Evolutionary conservation across 805 yeast species (phyloP).

Genomic region (Metschnikowia anglica): DNA sequence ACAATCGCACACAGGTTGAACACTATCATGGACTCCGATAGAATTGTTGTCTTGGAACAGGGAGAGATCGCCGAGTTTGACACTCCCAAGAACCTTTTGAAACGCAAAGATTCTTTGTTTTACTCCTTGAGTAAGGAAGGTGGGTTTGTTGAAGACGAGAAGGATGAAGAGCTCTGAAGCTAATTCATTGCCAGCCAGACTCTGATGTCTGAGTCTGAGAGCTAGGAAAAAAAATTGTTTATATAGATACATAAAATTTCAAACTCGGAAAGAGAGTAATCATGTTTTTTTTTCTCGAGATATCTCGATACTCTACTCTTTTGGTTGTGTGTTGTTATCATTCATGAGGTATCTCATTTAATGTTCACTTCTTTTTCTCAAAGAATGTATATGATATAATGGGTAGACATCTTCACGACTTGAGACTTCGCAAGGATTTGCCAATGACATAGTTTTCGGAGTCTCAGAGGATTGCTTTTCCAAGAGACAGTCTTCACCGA

Average conservation of each 20-base stretch:
- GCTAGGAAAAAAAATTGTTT: too few relatives aligned
- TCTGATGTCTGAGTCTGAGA: too few relatives aligned
- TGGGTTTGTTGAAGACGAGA: conserved; percentile 48
- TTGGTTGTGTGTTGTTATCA: too few relatives aligned
- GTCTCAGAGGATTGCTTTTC: conserved; percentile 18
- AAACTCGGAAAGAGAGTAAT: too few relatives aligned
- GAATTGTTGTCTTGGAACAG: conserved; percentile 70
- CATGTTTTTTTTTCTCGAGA: too few relatives aligned
- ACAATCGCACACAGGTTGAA: conserved; percentile 85
- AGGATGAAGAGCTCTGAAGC: conserved; percentile 8
- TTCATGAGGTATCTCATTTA: too few relatives aligned
- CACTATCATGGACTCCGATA: conserved; percentile 79
- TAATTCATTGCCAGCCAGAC: too few relatives aligned
- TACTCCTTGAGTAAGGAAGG: conserved; percentile 81
- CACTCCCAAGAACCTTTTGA: conserved; percentile 63
- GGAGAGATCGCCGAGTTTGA: conserved; percentile 79
- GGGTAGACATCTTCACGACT: conserved; percentile 44
- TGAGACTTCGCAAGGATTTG: conserved; percentile 34
- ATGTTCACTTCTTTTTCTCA: conserved; percentile 66
- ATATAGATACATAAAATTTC: too few relatives aligned
- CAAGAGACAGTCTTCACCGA: conserved; percentile 24
- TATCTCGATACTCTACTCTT: too few relatives aligned
- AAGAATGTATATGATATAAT: conserved; percentile 47
- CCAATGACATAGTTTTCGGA: conserved; percentile 23
- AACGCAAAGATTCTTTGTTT: conserved; percentile 66